Base-by-base conservation (phyloP, 345 rosid genomes). In the Gossypium sturtianum region DNA sequence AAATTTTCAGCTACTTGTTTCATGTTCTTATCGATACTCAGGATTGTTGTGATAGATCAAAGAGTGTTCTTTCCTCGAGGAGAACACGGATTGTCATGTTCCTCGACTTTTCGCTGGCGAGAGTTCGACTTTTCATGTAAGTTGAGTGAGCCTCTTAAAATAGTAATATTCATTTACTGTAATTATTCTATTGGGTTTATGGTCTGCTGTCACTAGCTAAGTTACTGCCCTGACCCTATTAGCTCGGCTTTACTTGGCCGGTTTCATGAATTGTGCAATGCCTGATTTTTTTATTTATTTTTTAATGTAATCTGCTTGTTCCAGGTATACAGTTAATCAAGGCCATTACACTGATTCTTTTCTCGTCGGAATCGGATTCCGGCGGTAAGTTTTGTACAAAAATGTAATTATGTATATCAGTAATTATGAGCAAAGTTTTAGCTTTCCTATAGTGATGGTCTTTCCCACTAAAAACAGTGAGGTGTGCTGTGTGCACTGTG, bases 381-480 rank as follows among this genome's bases (percentile, higher is more conserved):
- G 48, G 27, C 11, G 17, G 61, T 70, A 53, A 53, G 43, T 70
- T 70, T 70, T 52, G 62, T 70, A 70, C 62, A 70, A 70, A 34
- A 70, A 53, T 70, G 62, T 54, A 70, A 70, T 1, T 29, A 22
- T 70, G 27, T 70, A 19, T 70, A 53, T 25, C 9, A 41, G 43
- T 48, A 70, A 23, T 27, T 19, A 38, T 17, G 29, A 54, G 16
- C 45, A 2, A 29, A 48, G 9, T 49, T 7, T 68, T 23, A 23
- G n/a, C 43, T 8, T 49, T 49, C 11, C 10, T 69, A n/a, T 22
- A 45, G 47, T 45, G 19, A 6, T 66, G 4, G 44, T 53, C 59
- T 29, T 62, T 67, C 71, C 44, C 11, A 70, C 61, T 34, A 19
- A 11, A 34, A 29, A 70, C 20, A 70, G 73, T 52, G 61, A 70